Conservation (phyloP, 2,329 filamentous ascomycete species). For the Aspergillus tamarii region DNA sequence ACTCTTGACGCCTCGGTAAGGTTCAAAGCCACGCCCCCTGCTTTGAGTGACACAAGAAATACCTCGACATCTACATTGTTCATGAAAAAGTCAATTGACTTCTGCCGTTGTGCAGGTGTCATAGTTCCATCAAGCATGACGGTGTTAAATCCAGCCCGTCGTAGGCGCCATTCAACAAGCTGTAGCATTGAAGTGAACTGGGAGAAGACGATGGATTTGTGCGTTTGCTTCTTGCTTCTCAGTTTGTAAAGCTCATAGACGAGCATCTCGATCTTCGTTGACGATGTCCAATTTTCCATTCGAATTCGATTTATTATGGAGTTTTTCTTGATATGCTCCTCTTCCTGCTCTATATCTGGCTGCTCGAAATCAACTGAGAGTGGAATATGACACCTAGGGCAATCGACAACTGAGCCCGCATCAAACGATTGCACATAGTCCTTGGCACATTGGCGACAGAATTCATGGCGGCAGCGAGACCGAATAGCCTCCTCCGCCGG, state of each 20-base stretch:
- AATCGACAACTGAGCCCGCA: constrained; percentile 61
- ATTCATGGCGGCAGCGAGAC: constrained; percentile 90
- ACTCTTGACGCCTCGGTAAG: constrained; percentile 92
- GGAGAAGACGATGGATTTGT: constrained; percentile 97
- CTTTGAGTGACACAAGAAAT: constrained; percentile 94
- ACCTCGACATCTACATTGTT: constrained; percentile 91
- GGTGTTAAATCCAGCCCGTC: constrained; percentile 94
- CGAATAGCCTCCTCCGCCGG: constrained; percentile 92
- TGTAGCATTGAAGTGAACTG: constrained; percentile 98
- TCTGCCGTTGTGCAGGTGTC: constrained; percentile 90
- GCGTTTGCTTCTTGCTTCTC: constrained; percentile 86
- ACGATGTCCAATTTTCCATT: constrained; percentile 98
- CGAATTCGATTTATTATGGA: constrained; percentile 98
- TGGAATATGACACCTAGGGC: constrained; percentile 87
- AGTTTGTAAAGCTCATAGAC: constrained; percentile 93
- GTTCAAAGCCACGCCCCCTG: constrained; percentile 92
- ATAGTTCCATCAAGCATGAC: constrained; percentile 98
- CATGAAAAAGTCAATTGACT: constrained; percentile 96
- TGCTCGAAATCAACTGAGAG: constrained; percentile 92
- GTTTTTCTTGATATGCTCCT: constrained; percentile 83
- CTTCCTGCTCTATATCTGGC: constrained; percentile 91
- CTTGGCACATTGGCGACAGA: constrained; percentile 79
- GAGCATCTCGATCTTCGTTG: constrained; percentile 95
- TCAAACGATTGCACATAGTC: constrained; percentile 80
- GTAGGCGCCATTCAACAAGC: constrained; percentile 93